These are phyloP conservation scores for Pseudogymnoascus destructans DNA, from an alignment of 2,329 filamentous ascomycete species.

Conservation along the genomic window DNA sequence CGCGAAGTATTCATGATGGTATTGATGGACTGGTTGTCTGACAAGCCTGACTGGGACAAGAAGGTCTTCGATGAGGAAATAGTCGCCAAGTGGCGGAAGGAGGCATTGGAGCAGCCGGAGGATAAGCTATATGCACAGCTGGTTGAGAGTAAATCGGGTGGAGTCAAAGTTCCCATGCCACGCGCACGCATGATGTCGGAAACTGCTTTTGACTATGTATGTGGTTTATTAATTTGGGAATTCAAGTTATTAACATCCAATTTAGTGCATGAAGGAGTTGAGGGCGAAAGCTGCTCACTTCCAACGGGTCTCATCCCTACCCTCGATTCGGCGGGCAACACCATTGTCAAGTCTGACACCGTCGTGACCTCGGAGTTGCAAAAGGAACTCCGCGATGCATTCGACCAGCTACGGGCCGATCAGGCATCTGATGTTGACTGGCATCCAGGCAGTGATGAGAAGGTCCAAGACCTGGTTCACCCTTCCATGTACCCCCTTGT, in stretches of 20 bases:
- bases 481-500: constrained; percentile 50
- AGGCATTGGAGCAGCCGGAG: constrained; percentile 17
- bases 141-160: constrained; percentile 19
- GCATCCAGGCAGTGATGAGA: constrained; percentile 43
- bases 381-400: constrained; percentile 31
- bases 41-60: constrained; percentile 9
- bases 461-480: constrained; percentile 49
- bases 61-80: constrained; percentile 21
- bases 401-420: constrained; percentile 37
- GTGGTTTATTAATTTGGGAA: not conserved
- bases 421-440: constrained; percentile 41
- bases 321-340: constrained; percentile 12
- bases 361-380: constrained; percentile 30
- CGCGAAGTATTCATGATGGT: constrained; percentile 10
- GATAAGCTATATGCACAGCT: constrained; percentile 26
- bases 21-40: constrained; percentile 7
- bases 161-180: not conserved
- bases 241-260: not conserved
- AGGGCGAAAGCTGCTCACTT: constrained; percentile 17
- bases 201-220: not conserved
- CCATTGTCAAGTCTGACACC: constrained; percentile 40
- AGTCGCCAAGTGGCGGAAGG: constrained; percentile 20
- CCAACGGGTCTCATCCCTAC: constrained; percentile 11
- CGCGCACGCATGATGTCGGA: constrained; percentile 1
- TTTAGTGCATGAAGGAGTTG: constrained; percentile 18